A percentile compares a stretch with the other conserved stretches of the same genome.
These are phyloP conservation scores for Gomphus sp. DNA, from an alignment of 1,284 basidiomycete genomes.

Conservation along the genomic window DNA sequence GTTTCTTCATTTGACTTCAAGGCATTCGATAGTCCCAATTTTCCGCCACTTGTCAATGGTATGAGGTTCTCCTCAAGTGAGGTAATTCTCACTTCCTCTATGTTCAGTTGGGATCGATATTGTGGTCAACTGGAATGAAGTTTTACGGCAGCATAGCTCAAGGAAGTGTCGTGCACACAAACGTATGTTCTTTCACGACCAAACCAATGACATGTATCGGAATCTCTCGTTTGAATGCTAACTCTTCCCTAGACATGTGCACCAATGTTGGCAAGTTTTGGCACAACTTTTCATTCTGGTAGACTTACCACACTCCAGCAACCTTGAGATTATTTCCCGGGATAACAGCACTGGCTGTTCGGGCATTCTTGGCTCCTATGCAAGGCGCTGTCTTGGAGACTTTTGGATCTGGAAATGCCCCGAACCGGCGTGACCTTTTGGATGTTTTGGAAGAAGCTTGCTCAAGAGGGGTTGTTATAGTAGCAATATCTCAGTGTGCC, in stretches of 20 bases:
- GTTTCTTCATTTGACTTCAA: conserved; percentile 78
- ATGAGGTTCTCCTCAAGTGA: conserved; percentile 14
- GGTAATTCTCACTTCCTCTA: neutral
- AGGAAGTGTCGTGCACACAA: conserved; percentile 77
- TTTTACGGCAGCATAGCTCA: conserved; percentile 69
- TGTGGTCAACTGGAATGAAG: conserved; percentile 77
- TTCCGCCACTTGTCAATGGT: conserved; percentile 79
- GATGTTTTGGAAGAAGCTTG: conserved; percentile 70
- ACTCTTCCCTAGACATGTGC: conserved; percentile 50
- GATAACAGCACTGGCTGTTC: conserved; percentile 62
- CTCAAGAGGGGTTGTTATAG: conserved; percentile 75
- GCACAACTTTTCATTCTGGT: neutral
- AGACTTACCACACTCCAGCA: conserved; percentile 31
- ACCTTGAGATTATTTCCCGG: conserved; percentile 83
- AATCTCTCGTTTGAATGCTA: conserved; percentile 6
- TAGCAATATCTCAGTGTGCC: conserved; percentile 85
- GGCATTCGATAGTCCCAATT: conserved; percentile 84
- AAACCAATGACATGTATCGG: neutral
- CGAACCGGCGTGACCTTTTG: conserved; percentile 61
- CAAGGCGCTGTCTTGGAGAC: conserved; percentile 81
- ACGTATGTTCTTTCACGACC: conserved; percentile 27
- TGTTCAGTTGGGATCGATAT: conserved; percentile 79
- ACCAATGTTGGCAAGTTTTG: conserved; percentile 58
- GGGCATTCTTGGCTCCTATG: conserved; percentile 63
- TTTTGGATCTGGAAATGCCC: conserved; percentile 84